These are phyloP conservation scores for Suillus americanus DNA, from an alignment of 768 basidiomycete genomes.

Conservation along the genomic window DNA sequence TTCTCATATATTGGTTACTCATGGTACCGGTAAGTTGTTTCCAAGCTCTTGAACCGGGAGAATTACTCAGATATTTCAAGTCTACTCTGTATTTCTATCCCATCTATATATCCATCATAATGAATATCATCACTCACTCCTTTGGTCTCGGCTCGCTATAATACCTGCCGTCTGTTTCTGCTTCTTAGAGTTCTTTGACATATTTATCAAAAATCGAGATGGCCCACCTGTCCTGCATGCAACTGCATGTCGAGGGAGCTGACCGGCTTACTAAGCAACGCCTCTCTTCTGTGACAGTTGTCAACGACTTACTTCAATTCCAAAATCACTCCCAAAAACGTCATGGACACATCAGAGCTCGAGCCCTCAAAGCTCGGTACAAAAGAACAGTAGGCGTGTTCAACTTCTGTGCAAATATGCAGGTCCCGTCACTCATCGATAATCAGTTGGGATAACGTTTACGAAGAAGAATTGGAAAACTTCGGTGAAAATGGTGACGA, in stretches of 20 bases:
- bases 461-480: conserved; percentile 66
- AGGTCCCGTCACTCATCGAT: conserved; percentile 1
- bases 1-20: neutral
- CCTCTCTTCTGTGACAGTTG: neutral
- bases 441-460: conserved; percentile 75
- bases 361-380: conserved; percentile 76
- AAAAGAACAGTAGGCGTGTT: conserved; percentile 64
- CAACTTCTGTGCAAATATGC: neutral
- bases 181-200: neutral
- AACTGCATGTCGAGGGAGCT: neutral
- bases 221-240: neutral
- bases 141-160: neutral
- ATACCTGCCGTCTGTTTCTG: neutral
- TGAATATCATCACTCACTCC: conserved; percentile 15
- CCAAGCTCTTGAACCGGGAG: conserved; percentile 11
- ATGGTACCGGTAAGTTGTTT: neutral
- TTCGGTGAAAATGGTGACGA: conserved; percentile 81
- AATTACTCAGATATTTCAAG: conserved; percentile 2
- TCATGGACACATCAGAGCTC: conserved; percentile 45
- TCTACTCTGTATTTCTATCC: conserved; percentile 23
- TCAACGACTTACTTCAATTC: neutral
- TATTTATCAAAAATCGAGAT: neutral
- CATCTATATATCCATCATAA: conserved; percentile 10
- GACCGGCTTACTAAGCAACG: neutral
- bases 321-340: neutral